These are phyloP conservation scores for Boletellus sp. DNA, from an alignment of 768 basidiomycete species.

Conservation along the genomic window DNA sequence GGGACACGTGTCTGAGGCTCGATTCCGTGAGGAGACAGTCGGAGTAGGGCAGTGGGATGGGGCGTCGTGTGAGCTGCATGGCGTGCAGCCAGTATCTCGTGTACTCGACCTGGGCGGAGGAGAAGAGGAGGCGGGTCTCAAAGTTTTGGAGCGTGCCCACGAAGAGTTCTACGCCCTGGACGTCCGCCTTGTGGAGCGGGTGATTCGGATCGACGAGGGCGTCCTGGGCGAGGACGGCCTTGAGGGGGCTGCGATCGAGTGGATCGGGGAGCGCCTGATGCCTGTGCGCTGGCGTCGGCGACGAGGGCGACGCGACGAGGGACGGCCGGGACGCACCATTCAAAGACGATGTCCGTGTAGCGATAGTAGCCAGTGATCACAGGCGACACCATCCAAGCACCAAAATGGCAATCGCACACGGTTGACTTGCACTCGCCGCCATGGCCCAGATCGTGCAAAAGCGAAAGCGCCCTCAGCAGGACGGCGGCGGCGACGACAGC, in stretches of 20 bases:
- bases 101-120: conserved; percentile 83
- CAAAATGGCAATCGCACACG: conserved; percentile 7
- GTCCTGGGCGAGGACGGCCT: conserved; percentile 70
- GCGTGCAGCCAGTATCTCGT: conserved; percentile 79
- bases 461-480: conserved; percentile 30
- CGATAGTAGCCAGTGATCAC: conserved; percentile 73
- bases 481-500: conserved; percentile 32
- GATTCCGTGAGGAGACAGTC: conserved; percentile 66
- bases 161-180: conserved; percentile 67
- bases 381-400: conserved; percentile 33
- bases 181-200: conserved; percentile 62
- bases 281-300: conserved; percentile 37
- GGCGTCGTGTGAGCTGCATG: conserved; percentile 58
- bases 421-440: not conserved
- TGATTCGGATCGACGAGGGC: conserved; percentile 67
- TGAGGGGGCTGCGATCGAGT: conserved; percentile 60
- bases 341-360: conserved; percentile 82
- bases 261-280: conserved; percentile 49
- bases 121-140: conserved; percentile 76
- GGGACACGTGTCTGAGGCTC: conserved; percentile 55
- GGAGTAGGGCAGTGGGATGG: conserved; percentile 72
- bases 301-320: not conserved
- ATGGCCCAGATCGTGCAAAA: conserved; percentile 76
- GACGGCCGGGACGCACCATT: conserved; percentile 49
- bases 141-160: conserved; percentile 73